phyloP scores from a whole-genome alignment of 805 yeast genomes.

The Yarrowia osloensis region DNA sequence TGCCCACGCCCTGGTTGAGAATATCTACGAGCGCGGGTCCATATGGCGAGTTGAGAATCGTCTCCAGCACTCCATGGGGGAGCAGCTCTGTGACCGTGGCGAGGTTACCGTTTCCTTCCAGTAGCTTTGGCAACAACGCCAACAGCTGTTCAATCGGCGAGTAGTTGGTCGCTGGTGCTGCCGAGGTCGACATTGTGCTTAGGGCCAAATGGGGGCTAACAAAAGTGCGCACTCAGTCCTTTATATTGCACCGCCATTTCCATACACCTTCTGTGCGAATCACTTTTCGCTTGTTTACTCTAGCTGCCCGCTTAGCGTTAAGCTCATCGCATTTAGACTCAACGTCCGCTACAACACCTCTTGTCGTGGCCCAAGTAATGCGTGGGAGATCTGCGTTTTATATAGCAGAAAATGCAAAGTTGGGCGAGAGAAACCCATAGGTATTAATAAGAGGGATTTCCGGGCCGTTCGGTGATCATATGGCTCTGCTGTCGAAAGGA shows the following conservation, averaged over 20 bases:
- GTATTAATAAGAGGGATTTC: background rate
- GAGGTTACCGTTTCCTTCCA: constrained; percentile 20
- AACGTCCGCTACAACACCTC: constrained; percentile 2
- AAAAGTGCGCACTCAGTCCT: constrained; percentile 7
- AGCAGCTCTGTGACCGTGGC: background rate
- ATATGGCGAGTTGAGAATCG: constrained; percentile 21
- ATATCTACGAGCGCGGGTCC: constrained; percentile 12
- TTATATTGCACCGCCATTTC: constrained; percentile 13
- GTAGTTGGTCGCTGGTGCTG: background rate
- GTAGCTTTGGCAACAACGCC: constrained; percentile 7
- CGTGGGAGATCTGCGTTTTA: constrained; percentile 12
- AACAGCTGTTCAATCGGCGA: constrained; percentile 19
- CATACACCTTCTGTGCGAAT: constrained; percentile 9
- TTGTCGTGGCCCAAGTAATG: constrained; percentile 8
- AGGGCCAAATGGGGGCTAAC: constrained; percentile 17
- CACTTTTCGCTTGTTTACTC: constrained; percentile 22
- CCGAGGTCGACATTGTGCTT: constrained; percentile 21
- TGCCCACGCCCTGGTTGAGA: constrained; percentile 18
- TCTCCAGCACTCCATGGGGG: constrained; percentile 13
- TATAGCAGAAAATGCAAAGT: background rate
- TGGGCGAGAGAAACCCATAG: background rate
- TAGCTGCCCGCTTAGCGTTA: constrained; percentile 1
- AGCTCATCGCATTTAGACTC: constrained; percentile 26
- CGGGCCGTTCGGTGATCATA: background rate
- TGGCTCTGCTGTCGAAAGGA: too few species aligned